Conservation (phyloP, 2,329 filamentous ascomycete species). For the Didymella exigua region DNA sequence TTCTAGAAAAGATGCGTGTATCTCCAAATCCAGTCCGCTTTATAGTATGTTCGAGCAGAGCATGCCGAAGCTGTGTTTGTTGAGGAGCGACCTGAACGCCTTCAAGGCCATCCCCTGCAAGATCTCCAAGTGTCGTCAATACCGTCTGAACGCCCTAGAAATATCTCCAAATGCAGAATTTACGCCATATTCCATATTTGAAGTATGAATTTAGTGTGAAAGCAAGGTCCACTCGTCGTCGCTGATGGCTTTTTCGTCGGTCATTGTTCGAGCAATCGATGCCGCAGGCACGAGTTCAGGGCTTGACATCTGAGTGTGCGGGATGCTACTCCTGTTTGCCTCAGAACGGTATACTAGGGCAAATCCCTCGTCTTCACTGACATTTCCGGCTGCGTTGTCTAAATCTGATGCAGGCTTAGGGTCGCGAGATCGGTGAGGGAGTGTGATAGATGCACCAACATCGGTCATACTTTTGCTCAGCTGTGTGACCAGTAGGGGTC, state of each 20-base stretch:
- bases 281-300: slow-evolving; percentile 9
- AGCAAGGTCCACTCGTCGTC: slow-evolving; percentile 7
- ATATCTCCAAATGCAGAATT: neutral
- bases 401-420: neutral
- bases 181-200: neutral
- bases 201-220: neutral
- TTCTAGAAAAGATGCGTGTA: neutral
- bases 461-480: neutral
- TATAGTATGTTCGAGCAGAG: neutral
- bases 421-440: neutral
- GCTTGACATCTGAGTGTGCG: slow-evolving; percentile 7
- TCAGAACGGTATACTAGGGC: neutral
- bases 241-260: neutral
- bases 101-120: neutral
- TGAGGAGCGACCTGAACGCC: neutral
- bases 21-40: neutral
- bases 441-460: neutral
- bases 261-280: neutral
- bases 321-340: neutral
- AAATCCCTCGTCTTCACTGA: slow-evolving; percentile 12
- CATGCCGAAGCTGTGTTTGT: too few relatives aligned
- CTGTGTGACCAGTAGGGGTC: neutral
- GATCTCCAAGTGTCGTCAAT: neutral
- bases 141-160: neutral
- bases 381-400: neutral